Percentiles rank a stretch among this genome's conserved stretches.
phyloP scores from a whole-genome alignment of 73 alveolate genomes.

The Diophrys sp. region DNA sequence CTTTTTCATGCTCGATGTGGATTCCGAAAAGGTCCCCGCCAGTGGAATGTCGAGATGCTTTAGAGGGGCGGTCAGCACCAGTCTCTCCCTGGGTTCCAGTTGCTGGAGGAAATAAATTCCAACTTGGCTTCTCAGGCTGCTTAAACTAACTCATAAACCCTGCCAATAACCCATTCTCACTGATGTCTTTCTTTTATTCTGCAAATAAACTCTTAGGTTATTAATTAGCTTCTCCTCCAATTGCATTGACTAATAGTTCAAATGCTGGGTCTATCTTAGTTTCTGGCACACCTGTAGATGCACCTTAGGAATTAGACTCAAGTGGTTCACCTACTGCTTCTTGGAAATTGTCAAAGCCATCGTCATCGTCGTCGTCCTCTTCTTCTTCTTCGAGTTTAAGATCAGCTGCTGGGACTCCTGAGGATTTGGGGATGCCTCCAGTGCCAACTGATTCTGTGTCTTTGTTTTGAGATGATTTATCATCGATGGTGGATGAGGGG shows the following conservation, averaged over 20 bases:
- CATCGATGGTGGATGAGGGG: not conserved
- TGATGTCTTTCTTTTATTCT: not conserved
- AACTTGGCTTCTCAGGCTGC: not conserved
- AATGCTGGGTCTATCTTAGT: not conserved
- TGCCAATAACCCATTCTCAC: not conserved
- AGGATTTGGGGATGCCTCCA: not conserved
- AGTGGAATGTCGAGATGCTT: not conserved
- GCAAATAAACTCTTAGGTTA: not conserved
- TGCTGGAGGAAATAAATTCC: not conserved
- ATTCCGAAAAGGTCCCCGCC: not conserved
- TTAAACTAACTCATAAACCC: not conserved
- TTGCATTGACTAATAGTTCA: not conserved
- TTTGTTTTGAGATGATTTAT: not conserved
- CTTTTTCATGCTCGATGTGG: not conserved
- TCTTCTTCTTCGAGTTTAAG: not conserved
- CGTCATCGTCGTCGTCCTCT: not conserved
- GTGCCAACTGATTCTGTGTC: not conserved
- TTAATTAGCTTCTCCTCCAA: not conserved
- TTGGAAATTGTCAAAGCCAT: not conserved
- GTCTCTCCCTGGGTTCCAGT: not conserved
- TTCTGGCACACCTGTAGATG: not conserved
- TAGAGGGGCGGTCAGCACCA: no score
- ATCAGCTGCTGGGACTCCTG: not conserved
- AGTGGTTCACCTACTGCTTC: not conserved
- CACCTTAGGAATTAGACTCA: not conserved